Base-by-base conservation (phyloP, 257 asterid genomes). In the Verbascum thapsus region DNA sequence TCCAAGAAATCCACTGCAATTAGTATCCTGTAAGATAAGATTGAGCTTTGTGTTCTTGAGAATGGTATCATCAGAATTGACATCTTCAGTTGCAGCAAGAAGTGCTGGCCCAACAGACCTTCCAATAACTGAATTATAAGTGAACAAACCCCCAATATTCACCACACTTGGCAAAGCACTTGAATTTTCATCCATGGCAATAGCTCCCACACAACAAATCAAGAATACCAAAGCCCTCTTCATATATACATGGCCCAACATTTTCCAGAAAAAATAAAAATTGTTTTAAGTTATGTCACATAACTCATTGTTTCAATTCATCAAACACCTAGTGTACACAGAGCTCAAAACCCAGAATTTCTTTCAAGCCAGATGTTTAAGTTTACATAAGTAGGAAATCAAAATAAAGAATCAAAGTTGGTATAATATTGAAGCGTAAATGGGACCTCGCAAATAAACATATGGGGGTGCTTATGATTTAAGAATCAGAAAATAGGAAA, bases 1-100 rank as follows among this genome's bases (percentile, higher is more conserved):
- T 56, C 95, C 99, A 65, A 85, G 53, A 72, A 87, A 92, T 9
- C 86, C 94, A 70, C 97, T 92, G 88, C 97, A 92, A 53, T 89
- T 89, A 4, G 99, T 92, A 60, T 92, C 96, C 77, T 79, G 91
- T 55, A 85, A 37, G 17, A 85, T 68, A 63, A 92, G 88, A 34
- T 78, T 87, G 66, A 92, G 68, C 48, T 73, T 80, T 4, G 82
- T 75, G 63, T 77, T 85, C 10, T 74, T 67, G 37, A 92, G 84
- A 54, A 87, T 71, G 57, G 37, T 78, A 15, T 68, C 13, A 69
- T 89, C 90, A 18, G 94, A 71, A 73, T 89, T 89, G 16, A 92
- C 85, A 74, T 85, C 97, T 55, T 79, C 83, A 30, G 89, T 1
- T 26, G 97, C 97, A 63, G 94, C 95, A 69, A 61, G 34, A 65